Conservation (phyloP, 176 grass and related monocot species). For the Musa itinerans region DNA sequence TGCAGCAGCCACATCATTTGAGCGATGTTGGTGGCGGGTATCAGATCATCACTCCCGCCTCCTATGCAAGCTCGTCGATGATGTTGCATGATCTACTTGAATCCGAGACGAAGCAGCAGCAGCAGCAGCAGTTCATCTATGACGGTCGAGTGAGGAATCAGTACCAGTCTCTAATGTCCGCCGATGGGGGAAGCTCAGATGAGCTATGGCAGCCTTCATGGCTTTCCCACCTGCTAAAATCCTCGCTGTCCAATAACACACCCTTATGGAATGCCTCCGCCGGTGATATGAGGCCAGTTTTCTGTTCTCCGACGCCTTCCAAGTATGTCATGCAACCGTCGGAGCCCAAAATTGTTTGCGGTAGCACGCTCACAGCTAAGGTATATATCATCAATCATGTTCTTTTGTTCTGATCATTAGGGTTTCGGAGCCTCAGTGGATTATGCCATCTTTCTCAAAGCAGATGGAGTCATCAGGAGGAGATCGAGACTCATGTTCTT, state of each 20-base stretch:
- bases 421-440: background rate
- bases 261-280: background rate
- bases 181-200: background rate
- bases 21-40: background rate
- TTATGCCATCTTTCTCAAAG: background rate
- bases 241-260: constrained; percentile 8
- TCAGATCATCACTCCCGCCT: background rate
- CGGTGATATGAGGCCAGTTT: background rate
- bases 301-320: background rate
- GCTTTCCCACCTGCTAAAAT: constrained; percentile 9
- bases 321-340: background rate
- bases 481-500: constrained; percentile 7
- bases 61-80: background rate
- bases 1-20: background rate
- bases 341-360: background rate
- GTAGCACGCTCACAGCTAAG: background rate
- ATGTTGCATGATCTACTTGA: background rate
- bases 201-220: constrained; percentile 1
- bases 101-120: background rate
- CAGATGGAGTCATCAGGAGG: constrained; percentile 3
- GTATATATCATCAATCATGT: background rate
- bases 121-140: background rate
- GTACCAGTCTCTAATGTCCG: background rate
- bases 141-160: background rate
- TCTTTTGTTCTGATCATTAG: background rate